phyloP scores from a whole-genome alignment of 148 eudicot species.

The Cornus florida region DNA sequence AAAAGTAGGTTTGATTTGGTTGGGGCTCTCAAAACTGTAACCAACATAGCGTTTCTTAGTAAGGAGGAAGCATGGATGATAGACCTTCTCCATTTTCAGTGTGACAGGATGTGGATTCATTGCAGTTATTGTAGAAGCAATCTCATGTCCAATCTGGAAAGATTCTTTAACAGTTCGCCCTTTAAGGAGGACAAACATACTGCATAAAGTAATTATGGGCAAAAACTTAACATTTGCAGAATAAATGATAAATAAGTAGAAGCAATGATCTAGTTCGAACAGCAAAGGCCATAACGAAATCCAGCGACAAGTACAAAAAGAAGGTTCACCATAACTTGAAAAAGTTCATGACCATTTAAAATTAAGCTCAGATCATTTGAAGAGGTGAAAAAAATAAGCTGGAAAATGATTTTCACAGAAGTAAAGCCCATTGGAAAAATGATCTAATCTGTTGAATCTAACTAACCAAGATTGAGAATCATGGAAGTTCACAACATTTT shows the following conservation, averaged over 20 bases:
- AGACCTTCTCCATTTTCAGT: conserved; percentile 95
- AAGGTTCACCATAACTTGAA: not conserved
- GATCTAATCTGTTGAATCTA: not conserved
- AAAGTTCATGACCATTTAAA: not conserved
- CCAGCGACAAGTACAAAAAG: not conserved
- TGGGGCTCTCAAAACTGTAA: conserved; percentile 79
- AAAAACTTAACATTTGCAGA: not conserved
- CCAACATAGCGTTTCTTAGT: conserved; percentile 97
- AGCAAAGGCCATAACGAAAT: not conserved
- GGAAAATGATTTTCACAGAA: not conserved
- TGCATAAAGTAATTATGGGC: conserved; percentile 36
- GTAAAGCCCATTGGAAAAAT: not conserved
- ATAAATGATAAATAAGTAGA: not conserved
- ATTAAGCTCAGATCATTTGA: not conserved
- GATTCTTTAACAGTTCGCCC: conserved; percentile 77
- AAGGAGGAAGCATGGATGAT: conserved; percentile 89
- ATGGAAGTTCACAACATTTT: not conserved
- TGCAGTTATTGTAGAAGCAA: conserved; percentile 73
- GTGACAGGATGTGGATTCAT: conserved; percentile 83
- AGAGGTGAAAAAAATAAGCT: not conserved
- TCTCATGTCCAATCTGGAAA: conserved; percentile 73
- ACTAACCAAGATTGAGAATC: not conserved
- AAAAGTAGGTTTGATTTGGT: conserved; percentile 69
- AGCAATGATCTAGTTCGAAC: not conserved
- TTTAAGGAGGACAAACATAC: conserved; percentile 90